phyloP scores from a whole-genome alignment of 352 stramenopile genomes.

The Aphanomyces stellatus region DNA sequence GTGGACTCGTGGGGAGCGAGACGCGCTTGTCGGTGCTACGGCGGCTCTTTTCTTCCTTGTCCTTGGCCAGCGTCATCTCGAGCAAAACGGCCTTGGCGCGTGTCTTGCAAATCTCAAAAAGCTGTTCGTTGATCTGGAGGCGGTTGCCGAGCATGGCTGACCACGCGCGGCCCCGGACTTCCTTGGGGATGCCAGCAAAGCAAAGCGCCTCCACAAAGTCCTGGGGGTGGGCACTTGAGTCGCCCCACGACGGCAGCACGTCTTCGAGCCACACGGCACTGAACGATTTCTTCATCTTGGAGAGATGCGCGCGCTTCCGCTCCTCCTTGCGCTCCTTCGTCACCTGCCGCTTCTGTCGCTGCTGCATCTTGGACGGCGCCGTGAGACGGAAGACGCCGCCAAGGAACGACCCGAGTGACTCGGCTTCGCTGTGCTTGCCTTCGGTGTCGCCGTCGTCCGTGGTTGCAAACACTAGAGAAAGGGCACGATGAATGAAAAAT shows the following conservation, averaged over 20 bases:
- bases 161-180: slow-evolving; percentile 71
- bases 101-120: slow-evolving; percentile 75
- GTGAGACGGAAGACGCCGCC: slow-evolving; percentile 22
- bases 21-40: not conserved
- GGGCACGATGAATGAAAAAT: no score
- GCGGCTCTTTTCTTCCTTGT: slow-evolving; percentile 21
- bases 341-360: slow-evolving; percentile 24
- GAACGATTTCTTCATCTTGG: slow-evolving; percentile 66
- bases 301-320: slow-evolving; percentile 43
- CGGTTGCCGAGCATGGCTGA: slow-evolving; percentile 72
- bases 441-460: not conserved
- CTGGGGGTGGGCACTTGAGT: not conserved
- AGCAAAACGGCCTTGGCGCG: slow-evolving; percentile 59
- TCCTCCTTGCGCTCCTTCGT: slow-evolving; percentile 63
- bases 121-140: slow-evolving; percentile 76
- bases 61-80: slow-evolving; percentile 64
- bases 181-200: slow-evolving; percentile 76
- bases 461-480: not conserved
- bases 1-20: no score
- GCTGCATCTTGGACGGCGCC: slow-evolving; percentile 12
- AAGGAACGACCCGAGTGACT: slow-evolving; percentile 38
- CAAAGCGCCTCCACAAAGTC: slow-evolving; percentile 51
- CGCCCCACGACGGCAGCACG: slow-evolving; percentile 32
- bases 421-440: slow-evolving; percentile 19
- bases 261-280: slow-evolving; percentile 68